These are phyloP conservation scores for Daldinia concentrica DNA, from an alignment of 495 filamentous ascomycete genomes.

Conservation along the genomic window DNA sequence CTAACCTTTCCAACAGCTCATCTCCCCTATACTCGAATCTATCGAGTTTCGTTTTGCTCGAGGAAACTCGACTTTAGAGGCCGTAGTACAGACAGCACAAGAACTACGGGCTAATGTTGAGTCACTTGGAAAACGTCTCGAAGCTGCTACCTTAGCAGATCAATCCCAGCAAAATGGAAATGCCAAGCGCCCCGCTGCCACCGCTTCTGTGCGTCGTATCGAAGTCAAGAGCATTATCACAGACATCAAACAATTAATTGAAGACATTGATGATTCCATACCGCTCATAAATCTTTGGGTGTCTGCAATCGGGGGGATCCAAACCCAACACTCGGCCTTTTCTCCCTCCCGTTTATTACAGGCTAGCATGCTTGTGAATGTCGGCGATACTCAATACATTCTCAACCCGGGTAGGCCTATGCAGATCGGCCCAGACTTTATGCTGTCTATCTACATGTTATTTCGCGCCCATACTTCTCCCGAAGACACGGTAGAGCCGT, in stretches of 20 bases:
- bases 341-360: slow-evolving; percentile 93
- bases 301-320: slow-evolving; percentile 89
- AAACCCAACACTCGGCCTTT: slow-evolving; percentile 41
- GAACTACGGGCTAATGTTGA: slow-evolving; percentile 89
- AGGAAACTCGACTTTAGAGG: slow-evolving; percentile 94
- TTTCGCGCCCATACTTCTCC: slow-evolving; percentile 75
- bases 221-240: slow-evolving; percentile 75
- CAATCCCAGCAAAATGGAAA: slow-evolving; percentile 58
- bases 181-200: slow-evolving; percentile 53
- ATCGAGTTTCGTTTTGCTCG: slow-evolving; percentile 54
- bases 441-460: slow-evolving; percentile 94
- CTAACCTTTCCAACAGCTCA: slow-evolving; percentile 31
- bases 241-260: slow-evolving; percentile 79
- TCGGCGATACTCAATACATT: slow-evolving; percentile 86
- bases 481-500: slow-evolving; percentile 51
- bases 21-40: slow-evolving; percentile 46
- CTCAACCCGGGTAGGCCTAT: slow-evolving; percentile 69
- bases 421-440: slow-evolving; percentile 90
- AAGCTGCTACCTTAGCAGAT: slow-evolving; percentile 75
- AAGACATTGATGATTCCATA: slow-evolving; percentile 89
- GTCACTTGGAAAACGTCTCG: slow-evolving; percentile 78
- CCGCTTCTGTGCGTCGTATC: slow-evolving; percentile 50
- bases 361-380: slow-evolving; percentile 90
- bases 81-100: slow-evolving; percentile 86
- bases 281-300: slow-evolving; percentile 95